Evolutionary conservation across 2,329 filamentous ascomycete genomes (phyloP), one percentile per base, ranked within the genome.

Genomic region (Ceratocystis papillata): DNA sequence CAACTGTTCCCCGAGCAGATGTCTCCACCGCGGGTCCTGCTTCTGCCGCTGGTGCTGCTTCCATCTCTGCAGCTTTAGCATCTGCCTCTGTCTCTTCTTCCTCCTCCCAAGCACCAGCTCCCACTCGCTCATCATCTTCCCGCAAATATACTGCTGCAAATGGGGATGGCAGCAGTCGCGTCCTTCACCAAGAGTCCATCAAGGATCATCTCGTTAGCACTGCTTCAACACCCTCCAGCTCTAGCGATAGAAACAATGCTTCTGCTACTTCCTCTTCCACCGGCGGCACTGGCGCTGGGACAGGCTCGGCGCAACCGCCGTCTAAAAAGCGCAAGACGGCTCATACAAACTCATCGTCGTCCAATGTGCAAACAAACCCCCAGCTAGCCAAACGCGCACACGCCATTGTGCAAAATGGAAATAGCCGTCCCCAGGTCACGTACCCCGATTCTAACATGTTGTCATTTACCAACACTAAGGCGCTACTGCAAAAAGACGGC

Each of bases 321-420:
- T 83, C 87, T 45, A 91, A 92, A 76, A 96, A 96, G 79, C 88
- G 92, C 75, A 96, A 96, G 78, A 88, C 90, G 70, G 82, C 85
- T 71, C 72, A 70, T 64, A 65, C 69, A 66, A 70, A 70, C 64
- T 66, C 72, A 12, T 68, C 69, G 67, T 73, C 72, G 6, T 70
- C 71, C 22, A 67, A 48, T 45, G 50, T 46, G 30, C 66, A 53
- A 44, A 28, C 63, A 46, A 65, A 67, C 53, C 67, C 59, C 28
- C 59, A 57, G 59, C 57, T 55, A 15, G 65, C 65, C 50, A 62
- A 57, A 48, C 45, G 63, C 60, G 46, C 48, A 15, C 57, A 67
- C 17, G 62, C 65, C 30, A 59, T 66, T 33, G 60, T 63, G 60
- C 64, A 55, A 66, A 66, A 63, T 12, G 50, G 65, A 12, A 37